Conservation (phyloP, 495 filamentous ascomycete genomes). For the Chaetomium fimeti region DNA sequence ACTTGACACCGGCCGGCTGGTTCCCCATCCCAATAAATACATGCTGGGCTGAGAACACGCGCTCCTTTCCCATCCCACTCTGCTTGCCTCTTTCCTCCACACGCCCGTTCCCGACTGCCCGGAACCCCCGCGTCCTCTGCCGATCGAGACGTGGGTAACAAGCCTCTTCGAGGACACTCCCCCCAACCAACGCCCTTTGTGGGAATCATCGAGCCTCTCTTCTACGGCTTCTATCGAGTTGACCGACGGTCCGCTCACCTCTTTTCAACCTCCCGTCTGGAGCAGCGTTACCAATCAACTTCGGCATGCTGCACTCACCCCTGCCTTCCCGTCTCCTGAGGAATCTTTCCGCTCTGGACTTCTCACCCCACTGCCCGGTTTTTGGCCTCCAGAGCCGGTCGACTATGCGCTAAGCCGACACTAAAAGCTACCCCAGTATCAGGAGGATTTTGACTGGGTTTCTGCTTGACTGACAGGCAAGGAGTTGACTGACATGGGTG, state of each 20-base stretch:
- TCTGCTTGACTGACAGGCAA: background rate
- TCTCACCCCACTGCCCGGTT: background rate
- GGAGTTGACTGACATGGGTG: constrained; percentile 24
- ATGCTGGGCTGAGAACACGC: constrained; percentile 24
- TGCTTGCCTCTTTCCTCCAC: constrained; percentile 19
- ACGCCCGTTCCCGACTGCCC: constrained; percentile 24
- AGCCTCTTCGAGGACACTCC: background rate
- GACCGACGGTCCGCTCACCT: background rate
- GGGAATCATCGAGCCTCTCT: background rate
- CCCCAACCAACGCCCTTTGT: background rate
- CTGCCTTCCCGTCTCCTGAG: background rate
- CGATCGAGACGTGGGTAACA: constrained; percentile 19
- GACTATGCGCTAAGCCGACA: constrained; percentile 25
- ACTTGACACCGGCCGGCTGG: constrained; percentile 36
- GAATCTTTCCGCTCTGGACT: background rate
- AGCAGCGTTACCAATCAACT: background rate
- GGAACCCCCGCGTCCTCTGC: constrained; percentile 25
- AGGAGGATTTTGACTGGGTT: constrained; percentile 11
- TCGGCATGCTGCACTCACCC: background rate
- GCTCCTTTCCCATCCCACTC: constrained; percentile 17
- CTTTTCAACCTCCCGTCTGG: background rate
- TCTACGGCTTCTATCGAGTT: background rate
- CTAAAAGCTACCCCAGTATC: constrained; percentile 1
- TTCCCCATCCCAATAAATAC: constrained; percentile 30
- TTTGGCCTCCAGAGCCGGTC: background rate